Evolutionary conservation across 2,329 filamentous ascomycete species (phyloP).

Genomic region (Cordyceps farinosa): DNA sequence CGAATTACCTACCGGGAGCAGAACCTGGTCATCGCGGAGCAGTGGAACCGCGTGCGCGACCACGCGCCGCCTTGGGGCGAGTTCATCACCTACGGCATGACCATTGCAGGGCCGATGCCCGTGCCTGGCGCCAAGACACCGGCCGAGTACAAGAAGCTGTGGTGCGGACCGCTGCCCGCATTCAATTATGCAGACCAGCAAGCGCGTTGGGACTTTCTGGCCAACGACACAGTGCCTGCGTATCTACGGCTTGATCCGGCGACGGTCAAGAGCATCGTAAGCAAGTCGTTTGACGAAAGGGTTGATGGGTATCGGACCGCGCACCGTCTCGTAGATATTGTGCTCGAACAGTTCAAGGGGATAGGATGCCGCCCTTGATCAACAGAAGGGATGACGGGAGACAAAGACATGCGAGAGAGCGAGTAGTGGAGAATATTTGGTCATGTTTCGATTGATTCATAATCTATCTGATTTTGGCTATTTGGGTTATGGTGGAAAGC

Average conservation of each 20-base stretch:
- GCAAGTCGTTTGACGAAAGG: background rate
- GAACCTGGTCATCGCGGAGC: slow-evolving; percentile 3
- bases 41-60: slow-evolving; percentile 6
- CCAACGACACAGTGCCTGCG: slow-evolving; percentile 4
- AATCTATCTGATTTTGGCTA: background rate
- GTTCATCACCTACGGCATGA: slow-evolving; percentile 9
- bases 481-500: background rate
- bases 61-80: background rate
- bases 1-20: slow-evolving; percentile 5
- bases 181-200: slow-evolving; percentile 4
- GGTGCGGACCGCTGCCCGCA: slow-evolving; percentile 7
- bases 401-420: background rate
- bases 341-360: background rate
- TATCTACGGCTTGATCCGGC: background rate
- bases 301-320: background rate
- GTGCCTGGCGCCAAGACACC: slow-evolving; percentile 12
- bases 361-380: background rate
- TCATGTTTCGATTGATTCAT: background rate
- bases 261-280: slow-evolving; percentile 1
- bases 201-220: background rate
- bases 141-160: slow-evolving; percentile 11
- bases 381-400: background rate
- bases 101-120: slow-evolving; percentile 6
- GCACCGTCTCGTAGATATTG: background rate
- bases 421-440: background rate